phyloP scores from a whole-genome alignment of 257 asterid species.

The Prunella vulgaris region DNA sequence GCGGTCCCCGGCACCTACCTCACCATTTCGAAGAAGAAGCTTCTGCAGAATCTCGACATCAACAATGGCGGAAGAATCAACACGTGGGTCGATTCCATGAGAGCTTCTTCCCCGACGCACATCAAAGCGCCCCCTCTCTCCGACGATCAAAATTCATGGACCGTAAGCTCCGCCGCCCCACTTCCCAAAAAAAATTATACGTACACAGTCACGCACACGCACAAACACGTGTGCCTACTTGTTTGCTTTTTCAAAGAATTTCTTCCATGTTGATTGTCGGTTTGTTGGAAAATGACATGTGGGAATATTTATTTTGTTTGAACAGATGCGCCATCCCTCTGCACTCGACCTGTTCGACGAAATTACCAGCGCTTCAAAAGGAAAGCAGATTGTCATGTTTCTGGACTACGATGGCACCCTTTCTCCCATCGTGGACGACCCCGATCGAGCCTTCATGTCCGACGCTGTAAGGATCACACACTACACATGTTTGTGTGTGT shows the following conservation, averaged over 20 bases:
- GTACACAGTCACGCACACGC: background rate
- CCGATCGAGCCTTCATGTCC: slow-evolving; percentile 93
- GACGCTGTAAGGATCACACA: slow-evolving; percentile 43
- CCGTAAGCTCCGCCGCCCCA: slow-evolving; percentile 33
- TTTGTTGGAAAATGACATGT: background rate
- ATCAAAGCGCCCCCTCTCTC: slow-evolving; percentile 42
- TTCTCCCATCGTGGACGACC: slow-evolving; percentile 92
- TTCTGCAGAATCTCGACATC: slow-evolving; percentile 47
- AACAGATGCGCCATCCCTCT: slow-evolving; percentile 72
- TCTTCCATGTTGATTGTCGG: slow-evolving; percentile 2
- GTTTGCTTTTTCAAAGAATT: background rate
- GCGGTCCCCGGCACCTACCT: slow-evolving; percentile 47
- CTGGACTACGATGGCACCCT: slow-evolving; percentile 93
- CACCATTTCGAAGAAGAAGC: slow-evolving; percentile 48
- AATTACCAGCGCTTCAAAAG: slow-evolving; percentile 71
- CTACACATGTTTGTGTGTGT: background rate
- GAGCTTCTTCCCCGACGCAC: slow-evolving; percentile 86
- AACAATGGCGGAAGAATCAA: slow-evolving; percentile 42
- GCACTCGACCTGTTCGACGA: slow-evolving; percentile 82
- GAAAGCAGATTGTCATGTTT: slow-evolving; percentile 87
- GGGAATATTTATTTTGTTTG: slow-evolving; percentile 10
- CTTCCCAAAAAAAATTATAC: background rate
- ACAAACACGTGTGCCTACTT: slow-evolving; percentile 24
- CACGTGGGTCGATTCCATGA: slow-evolving; percentile 82
- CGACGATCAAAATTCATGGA: slow-evolving; percentile 53